Base-by-base conservation (phyloP, 106 monocot genomes). In the Iris macrosiphon region DNA sequence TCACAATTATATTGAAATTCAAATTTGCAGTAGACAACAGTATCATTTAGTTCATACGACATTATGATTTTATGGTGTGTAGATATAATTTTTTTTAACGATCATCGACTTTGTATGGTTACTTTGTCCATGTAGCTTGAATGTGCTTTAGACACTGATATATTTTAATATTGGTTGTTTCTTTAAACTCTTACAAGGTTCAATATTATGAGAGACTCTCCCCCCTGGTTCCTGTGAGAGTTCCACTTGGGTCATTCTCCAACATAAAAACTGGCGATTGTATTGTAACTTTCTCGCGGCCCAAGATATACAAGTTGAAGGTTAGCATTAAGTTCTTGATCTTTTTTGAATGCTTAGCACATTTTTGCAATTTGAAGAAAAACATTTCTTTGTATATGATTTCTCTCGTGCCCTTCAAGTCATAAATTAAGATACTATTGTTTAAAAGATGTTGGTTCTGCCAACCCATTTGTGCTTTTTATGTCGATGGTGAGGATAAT, bases 141-240 rank as follows among this genome's bases (percentile, higher is more conserved):
- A n/a, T n/a, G n/a, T n/a, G n/a, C n/a, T n/a, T n/a, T n/a, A n/a
- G n/a, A n/a, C n/a, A n/a, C n/a, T n/a, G n/a, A 16, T 42, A 42
- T 39, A 46, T 46, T 35, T 21, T 34, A 31, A 33, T 33, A 32
- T 51, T 7, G 4, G 1, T 49, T 63, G 13, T n/a, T 51, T n/a
- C 17, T 43, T 53, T 13, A 2, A 32, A 29, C 19, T 37, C 20
- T n/a, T 50, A 50, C 29, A 33, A 95, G 95, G 89, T 89, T 72
- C 82, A 79, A 45, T 80, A 95, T 65, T 95, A 95, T 72, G 76
- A 89, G 34, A 84, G 95, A 62, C 72, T 95, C 17, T 96, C 82
- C 29, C 89, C 89, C 19, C 48, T 95, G 45, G 62, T 85, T 72
- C 89, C 89, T 55, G 66, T 79, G 33, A 69, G 77, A 40, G 52